A percentile compares a stretch with the other conserved stretches of the same genome.
These are phyloP conservation scores for Nigrospora osmanthi DNA, from an alignment of 2,329 filamentous ascomycete species.

Conservation along the genomic window DNA sequence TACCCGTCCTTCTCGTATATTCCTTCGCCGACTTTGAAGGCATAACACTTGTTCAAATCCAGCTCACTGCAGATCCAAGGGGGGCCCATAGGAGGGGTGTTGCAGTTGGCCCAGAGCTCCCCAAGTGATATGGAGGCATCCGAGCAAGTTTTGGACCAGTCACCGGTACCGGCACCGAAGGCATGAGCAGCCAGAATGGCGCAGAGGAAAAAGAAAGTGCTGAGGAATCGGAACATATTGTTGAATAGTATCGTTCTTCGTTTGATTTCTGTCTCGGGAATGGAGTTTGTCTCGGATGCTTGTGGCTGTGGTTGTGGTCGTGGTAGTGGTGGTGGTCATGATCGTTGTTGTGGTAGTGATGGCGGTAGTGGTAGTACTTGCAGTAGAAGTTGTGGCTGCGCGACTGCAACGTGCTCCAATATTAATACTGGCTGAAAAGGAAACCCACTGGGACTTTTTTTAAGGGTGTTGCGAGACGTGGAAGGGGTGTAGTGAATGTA, in stretches of 20 bases:
- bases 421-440: too few species aligned
- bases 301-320: not conserved
- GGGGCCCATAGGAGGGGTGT: constrained; percentile 1
- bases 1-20: not conserved
- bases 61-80: constrained; percentile 1
- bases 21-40: not conserved
- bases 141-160: not conserved
- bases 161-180: not conserved
- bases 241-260: too few species aligned
- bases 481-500: too few species aligned
- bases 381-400: not conserved
- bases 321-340: not conserved
- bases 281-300: too few species aligned
- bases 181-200: not conserved
- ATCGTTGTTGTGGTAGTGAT: not conserved
- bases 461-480: too few species aligned
- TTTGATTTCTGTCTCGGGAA: too few species aligned
- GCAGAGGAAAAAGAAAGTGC: not conserved
- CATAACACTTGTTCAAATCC: not conserved
- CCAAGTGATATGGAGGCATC: not conserved
- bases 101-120: not conserved
- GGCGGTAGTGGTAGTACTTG: not conserved
- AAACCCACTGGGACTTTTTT: too few species aligned
- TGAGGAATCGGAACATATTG: not conserved
- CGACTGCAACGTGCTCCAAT: too few species aligned